phyloP scores from a whole-genome alignment of 139 green algal species.

The Trebouxia sp. region DNA sequence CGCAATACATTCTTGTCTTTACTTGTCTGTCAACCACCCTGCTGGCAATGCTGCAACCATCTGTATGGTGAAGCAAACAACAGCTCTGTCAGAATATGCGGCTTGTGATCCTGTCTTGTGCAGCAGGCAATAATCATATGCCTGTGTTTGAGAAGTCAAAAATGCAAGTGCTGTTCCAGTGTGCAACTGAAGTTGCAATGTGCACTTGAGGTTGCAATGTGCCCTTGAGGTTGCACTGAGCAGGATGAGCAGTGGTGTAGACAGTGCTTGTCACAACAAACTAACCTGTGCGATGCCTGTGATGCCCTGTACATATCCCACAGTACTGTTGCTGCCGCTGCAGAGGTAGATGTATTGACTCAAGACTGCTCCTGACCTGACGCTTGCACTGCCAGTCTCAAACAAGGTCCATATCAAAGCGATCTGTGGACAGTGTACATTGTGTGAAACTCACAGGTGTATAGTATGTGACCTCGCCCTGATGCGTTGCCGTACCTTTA shows the following conservation, averaged over 20 bases:
- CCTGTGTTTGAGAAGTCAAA: too few species aligned
- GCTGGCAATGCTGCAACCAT: conserved; percentile 44
- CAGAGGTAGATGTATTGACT: conserved; percentile 43
- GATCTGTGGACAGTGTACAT: conserved; percentile 50
- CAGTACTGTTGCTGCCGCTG: conserved; percentile 36
- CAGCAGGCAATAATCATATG: too few species aligned
- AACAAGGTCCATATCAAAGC: conserved; percentile 42
- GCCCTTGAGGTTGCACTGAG: background rate
- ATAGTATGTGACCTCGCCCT: too few species aligned
- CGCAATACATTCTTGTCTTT: conserved; percentile 41
- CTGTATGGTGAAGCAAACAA: too few species aligned
- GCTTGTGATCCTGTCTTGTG: too few species aligned
- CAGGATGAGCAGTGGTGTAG: background rate
- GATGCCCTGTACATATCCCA: conserved; percentile 49
- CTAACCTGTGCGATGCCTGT: conserved; percentile 46
- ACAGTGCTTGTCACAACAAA: too few species aligned
- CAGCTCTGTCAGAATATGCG: too few species aligned
- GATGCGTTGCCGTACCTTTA: too few species aligned
- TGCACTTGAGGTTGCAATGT: too few species aligned
- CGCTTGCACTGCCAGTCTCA: conserved; percentile 41
- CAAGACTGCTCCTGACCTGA: conserved; percentile 46
- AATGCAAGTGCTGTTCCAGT: too few species aligned
- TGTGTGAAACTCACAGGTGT: too few species aligned
- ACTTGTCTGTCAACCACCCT: conserved; percentile 40
- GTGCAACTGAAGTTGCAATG: too few species aligned